Base-by-base conservation (phyloP, 148 eudicot genomes). In the Euryodendron excelsum region DNA sequence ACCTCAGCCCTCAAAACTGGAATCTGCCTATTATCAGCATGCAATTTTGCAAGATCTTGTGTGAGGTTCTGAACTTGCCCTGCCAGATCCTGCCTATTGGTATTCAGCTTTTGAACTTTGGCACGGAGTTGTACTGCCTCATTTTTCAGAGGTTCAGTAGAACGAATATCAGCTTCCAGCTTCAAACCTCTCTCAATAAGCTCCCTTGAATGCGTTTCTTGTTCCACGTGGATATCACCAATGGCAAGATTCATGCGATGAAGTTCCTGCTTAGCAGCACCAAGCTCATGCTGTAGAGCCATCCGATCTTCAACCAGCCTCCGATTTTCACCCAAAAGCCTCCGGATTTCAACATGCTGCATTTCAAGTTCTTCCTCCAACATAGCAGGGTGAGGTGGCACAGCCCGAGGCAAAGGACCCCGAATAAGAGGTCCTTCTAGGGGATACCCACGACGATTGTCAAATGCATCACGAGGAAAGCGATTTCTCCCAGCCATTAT, bases 291-390 rank as follows among this genome's bases (percentile, higher is more conserved):
- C 72, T 93, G 93, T 80, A 96, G 84, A 74, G 89, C 85, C 55
- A 89, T 72, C 61, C 94, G 87, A 37, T 96, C 99, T 37, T 96
- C 99, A 78, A 83, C 89, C 65, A 96, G 87, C 84, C 93, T 93
- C 82, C 90, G 84, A 75, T 96, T 91, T 76, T 96, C 99, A 69
- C 78, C 92, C 80, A 93, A 80, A 33, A 96, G 90, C 84, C 93
- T 90, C 48, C 91, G 90, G 76, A 96, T 89, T 80, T 91, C 99
- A 66, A 65, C 83, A 81, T 88, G 94, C 62, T 87, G 94, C 50
- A 91, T 86, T 85, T 93, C 97, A 79, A 96, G 90, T 82, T 96
- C 99, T 83, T 96, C 99, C 89, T 93, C 98, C 81, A 96, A 81
- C 55, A 96, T 27, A 71, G 92, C 97, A 82, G 98, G 99, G 80